These are phyloP conservation scores for Camellia lanceoleosa DNA, from an alignment of 148 eudicot genomes.

Conservation along the genomic window DNA sequence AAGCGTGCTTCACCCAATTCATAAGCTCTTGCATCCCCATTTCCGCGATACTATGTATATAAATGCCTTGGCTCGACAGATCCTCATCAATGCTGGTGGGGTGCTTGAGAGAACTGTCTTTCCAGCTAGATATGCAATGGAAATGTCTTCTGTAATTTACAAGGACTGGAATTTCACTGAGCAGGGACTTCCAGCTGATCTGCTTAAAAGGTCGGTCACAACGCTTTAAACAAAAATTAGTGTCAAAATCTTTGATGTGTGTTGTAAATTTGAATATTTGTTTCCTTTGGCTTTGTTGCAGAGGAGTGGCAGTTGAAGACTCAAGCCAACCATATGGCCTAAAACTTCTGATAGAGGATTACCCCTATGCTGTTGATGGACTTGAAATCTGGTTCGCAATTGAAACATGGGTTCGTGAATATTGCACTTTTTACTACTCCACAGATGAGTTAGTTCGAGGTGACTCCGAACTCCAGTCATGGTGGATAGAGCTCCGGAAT, in stretches of 20 bases:
- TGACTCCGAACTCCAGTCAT: constrained; percentile 63
- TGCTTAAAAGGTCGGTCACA: constrained; percentile 55
- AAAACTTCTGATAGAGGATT: constrained; percentile 67
- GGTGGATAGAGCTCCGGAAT: constrained; percentile 16
- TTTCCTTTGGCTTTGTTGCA: constrained; percentile 22
- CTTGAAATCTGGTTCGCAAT: constrained; percentile 82
- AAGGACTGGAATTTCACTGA: constrained; percentile 67
- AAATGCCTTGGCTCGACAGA: constrained; percentile 75
- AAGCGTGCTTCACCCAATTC: constrained; percentile 74
- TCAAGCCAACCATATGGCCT: constrained; percentile 50
- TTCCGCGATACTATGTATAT: constrained; percentile 75
- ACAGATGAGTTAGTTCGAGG: constrained; percentile 32
- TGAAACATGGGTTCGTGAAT: constrained; percentile 63
- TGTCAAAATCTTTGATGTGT: background rate
- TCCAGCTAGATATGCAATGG: constrained; percentile 68
- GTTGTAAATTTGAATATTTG: background rate
- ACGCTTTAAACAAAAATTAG: background rate
- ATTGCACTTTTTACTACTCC: constrained; percentile 58
- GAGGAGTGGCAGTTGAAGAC: constrained; percentile 68
- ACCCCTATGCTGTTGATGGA: constrained; percentile 81
- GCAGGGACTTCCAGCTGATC: constrained; percentile 68
- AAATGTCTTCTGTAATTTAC: constrained; percentile 62
- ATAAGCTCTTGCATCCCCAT: constrained; percentile 76
- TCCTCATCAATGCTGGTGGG: constrained; percentile 71
- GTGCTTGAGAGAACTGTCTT: constrained; percentile 69